phyloP scores from a whole-genome alignment of 805 yeast genomes.

The Saturnispora halmiae region DNA sequence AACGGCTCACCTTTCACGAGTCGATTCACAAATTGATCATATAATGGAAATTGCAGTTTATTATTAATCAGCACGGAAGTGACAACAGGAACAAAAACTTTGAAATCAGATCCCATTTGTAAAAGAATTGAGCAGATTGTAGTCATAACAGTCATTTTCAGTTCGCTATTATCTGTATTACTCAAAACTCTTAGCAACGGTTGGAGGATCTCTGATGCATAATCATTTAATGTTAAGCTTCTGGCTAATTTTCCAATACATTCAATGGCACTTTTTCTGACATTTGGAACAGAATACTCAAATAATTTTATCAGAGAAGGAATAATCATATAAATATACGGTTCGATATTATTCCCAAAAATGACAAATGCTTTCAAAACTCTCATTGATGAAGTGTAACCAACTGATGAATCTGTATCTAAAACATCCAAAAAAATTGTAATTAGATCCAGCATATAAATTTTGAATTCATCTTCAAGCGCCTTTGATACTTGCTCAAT shows the following conservation, averaged over 20 bases:
- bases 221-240: slow-evolving; percentile 64
- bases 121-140: slow-evolving; percentile 67
- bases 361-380: slow-evolving; percentile 77
- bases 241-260: slow-evolving; percentile 76
- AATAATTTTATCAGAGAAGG: slow-evolving; percentile 78
- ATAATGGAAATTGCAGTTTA: slow-evolving; percentile 59
- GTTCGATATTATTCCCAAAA: slow-evolving; percentile 83
- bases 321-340: slow-evolving; percentile 76
- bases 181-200: slow-evolving; percentile 66
- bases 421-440: slow-evolving; percentile 68
- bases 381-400: slow-evolving; percentile 53
- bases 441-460: slow-evolving; percentile 67
- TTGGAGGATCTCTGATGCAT: slow-evolving; percentile 86
- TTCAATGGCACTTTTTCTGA: slow-evolving; percentile 68
- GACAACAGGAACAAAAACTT: slow-evolving; percentile 78
- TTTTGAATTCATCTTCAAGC: slow-evolving; percentile 85
- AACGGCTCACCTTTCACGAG: slow-evolving; percentile 77
- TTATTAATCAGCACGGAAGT: slow-evolving; percentile 55
- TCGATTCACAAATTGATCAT: slow-evolving; percentile 74
- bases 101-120: slow-evolving; percentile 79
- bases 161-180: slow-evolving; percentile 37
- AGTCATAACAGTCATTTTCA: slow-evolving; percentile 59
- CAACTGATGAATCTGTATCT: slow-evolving; percentile 59
- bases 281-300: slow-evolving; percentile 54
- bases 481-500: slow-evolving; percentile 81